These are phyloP conservation scores for Pholiota conissans DNA, from an alignment of 768 basidiomycete genomes.

Conservation along the genomic window DNA sequence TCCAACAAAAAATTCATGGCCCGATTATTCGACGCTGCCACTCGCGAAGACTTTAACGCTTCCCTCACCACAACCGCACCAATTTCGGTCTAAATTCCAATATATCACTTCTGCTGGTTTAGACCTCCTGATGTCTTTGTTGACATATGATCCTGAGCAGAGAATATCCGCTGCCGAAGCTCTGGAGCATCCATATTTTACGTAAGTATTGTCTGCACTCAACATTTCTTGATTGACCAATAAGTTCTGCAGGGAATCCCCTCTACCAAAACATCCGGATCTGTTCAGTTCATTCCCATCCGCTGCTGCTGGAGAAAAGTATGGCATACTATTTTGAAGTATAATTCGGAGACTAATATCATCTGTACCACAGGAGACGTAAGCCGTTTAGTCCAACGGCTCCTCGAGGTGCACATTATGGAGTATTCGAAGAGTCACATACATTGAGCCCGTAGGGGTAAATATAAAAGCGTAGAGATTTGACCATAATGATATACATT, in stretches of 20 bases:
- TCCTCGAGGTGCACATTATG: conserved; percentile 74
- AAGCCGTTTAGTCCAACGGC: conserved; percentile 83
- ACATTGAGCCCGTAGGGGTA: conserved; percentile 20
- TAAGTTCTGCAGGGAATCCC: conserved; percentile 97
- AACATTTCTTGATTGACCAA: not conserved
- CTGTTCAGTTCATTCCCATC: conserved; percentile 96
- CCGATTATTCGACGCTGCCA: conserved; percentile 77
- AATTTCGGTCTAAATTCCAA: conserved; percentile 84
- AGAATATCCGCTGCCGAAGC: conserved; percentile 92
- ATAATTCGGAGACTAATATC: not conserved
- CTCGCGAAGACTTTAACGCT: conserved; percentile 77
- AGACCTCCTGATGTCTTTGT: conserved; percentile 76
- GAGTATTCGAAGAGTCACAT: conserved; percentile 66
- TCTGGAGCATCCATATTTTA: conserved; percentile 88
- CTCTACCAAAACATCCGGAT: conserved; percentile 94
- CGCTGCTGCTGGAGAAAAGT: conserved; percentile 96
- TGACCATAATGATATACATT: not conserved
- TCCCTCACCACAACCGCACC: conserved; percentile 70
- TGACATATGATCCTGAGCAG: conserved; percentile 87
- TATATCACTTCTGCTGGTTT: conserved; percentile 83
- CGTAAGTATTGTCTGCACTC: conserved; percentile 50
- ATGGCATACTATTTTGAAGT: conserved; percentile 21
- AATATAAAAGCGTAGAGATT: not conserved
- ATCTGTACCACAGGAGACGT: conserved; percentile 52
- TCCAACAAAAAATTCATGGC: conserved; percentile 88